A percentile compares a stretch with the other conserved stretches of the same genome.
These are phyloP conservation scores for Globisporangium perplexum DNA, from an alignment of 352 stramenopile genomes.

Conservation along the genomic window DNA sequence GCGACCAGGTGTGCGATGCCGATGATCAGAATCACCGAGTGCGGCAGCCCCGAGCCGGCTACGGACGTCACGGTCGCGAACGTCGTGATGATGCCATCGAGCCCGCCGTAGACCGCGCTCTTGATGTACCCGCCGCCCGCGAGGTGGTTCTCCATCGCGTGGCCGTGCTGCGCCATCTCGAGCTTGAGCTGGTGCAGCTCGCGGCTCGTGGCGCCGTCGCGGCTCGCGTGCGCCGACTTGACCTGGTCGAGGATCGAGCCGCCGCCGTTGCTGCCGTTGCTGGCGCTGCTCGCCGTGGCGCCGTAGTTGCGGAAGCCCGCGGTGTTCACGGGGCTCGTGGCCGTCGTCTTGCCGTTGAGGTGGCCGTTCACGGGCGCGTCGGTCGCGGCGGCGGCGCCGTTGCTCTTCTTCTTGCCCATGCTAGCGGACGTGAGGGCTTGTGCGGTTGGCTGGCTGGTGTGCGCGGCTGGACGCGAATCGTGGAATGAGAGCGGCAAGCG, in stretches of 20 bases:
- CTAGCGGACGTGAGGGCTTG: conserved; percentile 5
- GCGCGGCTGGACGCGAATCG: conserved; percentile 10
- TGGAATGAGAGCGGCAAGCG: not conserved
- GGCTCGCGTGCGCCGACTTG: conserved; percentile 38
- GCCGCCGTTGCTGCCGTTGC: conserved; percentile 24
- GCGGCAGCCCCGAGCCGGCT: conserved; percentile 83
- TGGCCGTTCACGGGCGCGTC: conserved; percentile 1
- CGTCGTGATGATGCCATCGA: conserved; percentile 96
- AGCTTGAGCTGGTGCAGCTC: conserved; percentile 67
- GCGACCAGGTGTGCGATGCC: conserved; percentile 94
- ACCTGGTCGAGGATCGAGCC: conserved; percentile 46
- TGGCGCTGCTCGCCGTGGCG: conserved; percentile 17
- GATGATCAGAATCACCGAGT: conserved; percentile 93
- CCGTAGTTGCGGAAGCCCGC: conserved; percentile 42
- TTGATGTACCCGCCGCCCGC: conserved; percentile 74
- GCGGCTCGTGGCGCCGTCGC: conserved; percentile 46
- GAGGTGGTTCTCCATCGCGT: conserved; percentile 76
- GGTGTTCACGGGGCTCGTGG: conserved; percentile 16
- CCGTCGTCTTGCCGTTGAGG: conserved; percentile 2
- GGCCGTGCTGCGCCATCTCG: conserved; percentile 42
- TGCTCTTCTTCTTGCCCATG: conserved; percentile 15
- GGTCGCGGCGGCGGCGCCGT: not conserved
- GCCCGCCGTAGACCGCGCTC: conserved; percentile 90
- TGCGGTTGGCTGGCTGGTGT: no score
- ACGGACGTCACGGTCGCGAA: conserved; percentile 95